Conservation (phyloP, 129 eudicot genomes). For the sunflower (Helianthus annuus) region DNA sequence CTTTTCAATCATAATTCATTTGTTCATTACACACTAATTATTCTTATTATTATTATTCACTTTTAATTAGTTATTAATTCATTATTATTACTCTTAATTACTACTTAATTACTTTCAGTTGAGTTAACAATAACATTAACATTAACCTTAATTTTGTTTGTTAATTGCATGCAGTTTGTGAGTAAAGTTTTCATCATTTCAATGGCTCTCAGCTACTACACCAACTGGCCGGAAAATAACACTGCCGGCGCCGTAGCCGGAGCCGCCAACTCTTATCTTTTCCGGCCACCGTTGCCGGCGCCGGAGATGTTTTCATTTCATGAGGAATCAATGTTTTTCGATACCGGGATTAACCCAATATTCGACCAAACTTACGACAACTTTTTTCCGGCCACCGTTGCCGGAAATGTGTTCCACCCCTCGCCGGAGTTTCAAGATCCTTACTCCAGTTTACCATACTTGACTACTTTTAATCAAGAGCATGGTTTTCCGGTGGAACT, state of each 20-base stretch:
- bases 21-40: not conserved
- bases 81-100: constrained; percentile 18
- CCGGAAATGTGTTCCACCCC: not conserved
- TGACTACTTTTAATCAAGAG: not conserved
- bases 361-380: constrained; percentile 16
- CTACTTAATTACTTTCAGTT: constrained; percentile 31
- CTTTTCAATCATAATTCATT: constrained; percentile 16
- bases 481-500: constrained; percentile 11
- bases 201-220: constrained; percentile 41
- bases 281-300: constrained; percentile 23
- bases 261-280: not conserved
- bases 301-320: constrained; percentile 27
- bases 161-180: constrained; percentile 11
- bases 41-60: not conserved
- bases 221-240: constrained; percentile 21
- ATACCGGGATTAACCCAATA: constrained; percentile 10
- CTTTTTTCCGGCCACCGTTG: not conserved
- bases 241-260: not conserved
- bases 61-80: not conserved
- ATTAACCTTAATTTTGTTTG: not conserved
- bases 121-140: not conserved
- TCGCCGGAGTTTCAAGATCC: constrained; percentile 23
- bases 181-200: not conserved
- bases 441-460: constrained; percentile 8
- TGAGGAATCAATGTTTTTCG: constrained; percentile 10